These are phyloP conservation scores for Helianthus tuberosus DNA, from an alignment of 129 eudicot species.

Conservation along the genomic window DNA sequence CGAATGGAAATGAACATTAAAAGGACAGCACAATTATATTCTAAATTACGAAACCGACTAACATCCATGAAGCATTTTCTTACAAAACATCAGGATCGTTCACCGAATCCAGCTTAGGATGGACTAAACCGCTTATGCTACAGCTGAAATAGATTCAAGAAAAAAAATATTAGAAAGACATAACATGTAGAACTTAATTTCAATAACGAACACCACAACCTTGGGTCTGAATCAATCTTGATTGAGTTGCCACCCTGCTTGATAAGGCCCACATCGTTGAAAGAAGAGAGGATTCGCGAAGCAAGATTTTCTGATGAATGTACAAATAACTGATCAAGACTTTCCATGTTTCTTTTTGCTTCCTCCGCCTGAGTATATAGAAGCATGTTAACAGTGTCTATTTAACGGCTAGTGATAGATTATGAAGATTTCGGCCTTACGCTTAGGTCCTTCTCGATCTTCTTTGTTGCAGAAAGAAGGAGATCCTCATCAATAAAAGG, in stretches of 20 bases:
- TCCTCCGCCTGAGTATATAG: constrained; percentile 45
- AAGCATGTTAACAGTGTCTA: neutral
- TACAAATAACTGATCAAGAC: constrained; percentile 39
- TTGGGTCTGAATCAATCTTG: constrained; percentile 26
- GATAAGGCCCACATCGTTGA: neutral
- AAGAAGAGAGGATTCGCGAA: neutral
- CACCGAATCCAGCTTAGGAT: constrained; percentile 14
- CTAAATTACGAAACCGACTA: neutral
- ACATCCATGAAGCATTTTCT: constrained; percentile 15
- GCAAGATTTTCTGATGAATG: constrained; percentile 25
- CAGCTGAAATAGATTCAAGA: constrained; percentile 27
- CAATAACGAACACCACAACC: constrained; percentile 19
- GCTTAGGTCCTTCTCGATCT: constrained; percentile 36
- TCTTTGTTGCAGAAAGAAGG: constrained; percentile 44
- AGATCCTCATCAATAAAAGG: constrained; percentile 58
- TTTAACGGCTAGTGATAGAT: neutral
- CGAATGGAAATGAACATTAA: neutral
- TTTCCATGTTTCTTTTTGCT: constrained; percentile 36
- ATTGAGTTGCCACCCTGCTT: constrained; percentile 13
- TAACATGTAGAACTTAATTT: neutral
- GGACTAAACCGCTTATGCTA: constrained; percentile 37
- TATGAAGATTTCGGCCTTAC: constrained; percentile 24
- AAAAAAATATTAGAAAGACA: neutral
- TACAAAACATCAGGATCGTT: constrained; percentile 34
- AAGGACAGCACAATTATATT: neutral